Conservation (phyloP, 345 rosid species). For the Pugionium dolabratum region DNA sequence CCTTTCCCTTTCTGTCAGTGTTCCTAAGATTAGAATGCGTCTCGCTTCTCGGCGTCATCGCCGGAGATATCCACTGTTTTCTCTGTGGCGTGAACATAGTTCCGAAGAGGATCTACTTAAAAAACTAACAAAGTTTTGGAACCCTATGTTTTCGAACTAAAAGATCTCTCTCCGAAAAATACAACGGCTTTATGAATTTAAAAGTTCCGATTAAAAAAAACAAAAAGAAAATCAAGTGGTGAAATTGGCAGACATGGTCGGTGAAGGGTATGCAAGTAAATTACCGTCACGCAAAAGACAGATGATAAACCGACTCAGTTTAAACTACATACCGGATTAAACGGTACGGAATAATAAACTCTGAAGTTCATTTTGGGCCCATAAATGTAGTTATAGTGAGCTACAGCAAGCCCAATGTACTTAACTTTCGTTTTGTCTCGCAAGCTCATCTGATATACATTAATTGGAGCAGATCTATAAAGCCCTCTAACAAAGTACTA, state of each 20-base stretch:
- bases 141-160: constrained; percentile 30
- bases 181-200: constrained; percentile 36
- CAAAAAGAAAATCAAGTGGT: constrained; percentile 5
- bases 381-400: neutral
- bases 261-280: constrained; percentile 10
- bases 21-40: constrained; percentile 33
- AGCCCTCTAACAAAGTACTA: too few species aligned
- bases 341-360: neutral
- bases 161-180: neutral
- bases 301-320: neutral
- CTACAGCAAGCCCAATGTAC: constrained; percentile 4
- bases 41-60: constrained; percentile 49
- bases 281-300: neutral
- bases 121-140: neutral
- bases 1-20: constrained; percentile 64
- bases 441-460: too few species aligned
- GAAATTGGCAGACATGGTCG: neutral
- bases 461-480: too few species aligned
- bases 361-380: neutral
- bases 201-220: neutral
- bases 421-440: neutral
- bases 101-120: constrained; percentile 1
- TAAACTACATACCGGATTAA: neutral
- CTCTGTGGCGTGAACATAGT: constrained; percentile 76
- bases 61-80: constrained; percentile 44